phyloP scores from a whole-genome alignment of 495 filamentous ascomycete genomes.

The Oleoguttula mirabilis region DNA sequence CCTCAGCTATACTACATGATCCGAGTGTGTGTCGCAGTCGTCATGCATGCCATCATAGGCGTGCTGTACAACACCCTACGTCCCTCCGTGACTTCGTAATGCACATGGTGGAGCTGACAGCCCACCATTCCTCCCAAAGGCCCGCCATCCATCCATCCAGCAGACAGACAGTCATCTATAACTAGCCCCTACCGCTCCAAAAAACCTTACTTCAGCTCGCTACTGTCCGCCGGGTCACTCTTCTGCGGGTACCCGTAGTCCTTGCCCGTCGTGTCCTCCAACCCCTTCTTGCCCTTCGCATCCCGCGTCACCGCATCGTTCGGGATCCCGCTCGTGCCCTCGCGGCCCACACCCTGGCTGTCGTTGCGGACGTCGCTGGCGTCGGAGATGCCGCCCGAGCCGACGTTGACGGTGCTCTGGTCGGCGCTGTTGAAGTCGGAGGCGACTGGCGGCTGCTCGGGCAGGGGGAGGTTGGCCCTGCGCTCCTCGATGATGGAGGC shows the following conservation, averaged over 20 bases:
- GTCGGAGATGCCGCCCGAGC: conserved; percentile 46
- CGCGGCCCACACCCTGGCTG: conserved; percentile 25
- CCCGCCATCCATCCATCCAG: no score
- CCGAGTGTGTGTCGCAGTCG: no score
- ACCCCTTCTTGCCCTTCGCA: conserved; percentile 22
- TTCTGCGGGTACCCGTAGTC: conserved; percentile 29
- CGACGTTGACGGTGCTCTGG: conserved; percentile 52
- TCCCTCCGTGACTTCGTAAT: no score
- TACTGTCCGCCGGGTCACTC: conserved; percentile 23
- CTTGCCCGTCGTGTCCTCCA: conserved; percentile 26
- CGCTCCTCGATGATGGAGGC: conserved; percentile 49
- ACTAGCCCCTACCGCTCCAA: no score
- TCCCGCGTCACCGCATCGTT: conserved; percentile 31
- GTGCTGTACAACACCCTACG: no score
- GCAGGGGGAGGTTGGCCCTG: conserved; percentile 62
- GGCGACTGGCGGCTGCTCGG: conserved; percentile 57
- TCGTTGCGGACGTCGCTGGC: conserved; percentile 39
- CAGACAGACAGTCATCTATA: no score
- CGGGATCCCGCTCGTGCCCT: conserved; percentile 27
- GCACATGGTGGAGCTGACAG: no score
- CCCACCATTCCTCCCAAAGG: no score
- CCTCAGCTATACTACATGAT: no score
- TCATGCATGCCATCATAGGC: no score
- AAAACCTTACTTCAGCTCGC: no score
- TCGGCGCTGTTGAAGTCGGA: conserved; percentile 71